These are phyloP conservation scores for Hyphopichia pseudoburtonii DNA, from an alignment of 1,139 yeast species.

Conservation along the genomic window DNA sequence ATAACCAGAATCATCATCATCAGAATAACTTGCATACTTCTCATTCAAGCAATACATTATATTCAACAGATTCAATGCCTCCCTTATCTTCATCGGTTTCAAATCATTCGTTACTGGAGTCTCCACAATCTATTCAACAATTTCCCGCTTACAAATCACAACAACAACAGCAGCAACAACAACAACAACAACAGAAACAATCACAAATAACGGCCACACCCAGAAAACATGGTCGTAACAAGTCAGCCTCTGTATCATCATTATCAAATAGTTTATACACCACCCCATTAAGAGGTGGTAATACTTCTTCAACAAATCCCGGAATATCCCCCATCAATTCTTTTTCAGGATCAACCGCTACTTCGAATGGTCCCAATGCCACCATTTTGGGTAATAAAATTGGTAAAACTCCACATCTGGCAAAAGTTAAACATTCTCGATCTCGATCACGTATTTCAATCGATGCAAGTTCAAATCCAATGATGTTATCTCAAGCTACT, in stretches of 20 bases:
- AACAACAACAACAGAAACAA: background rate
- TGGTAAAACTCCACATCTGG: slow-evolving; percentile 30
- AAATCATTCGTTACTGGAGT: slow-evolving; percentile 35
- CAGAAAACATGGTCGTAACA: slow-evolving; percentile 23
- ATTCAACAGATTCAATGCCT: slow-evolving; percentile 45
- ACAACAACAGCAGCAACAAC: background rate
- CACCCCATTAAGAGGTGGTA: slow-evolving; percentile 29
- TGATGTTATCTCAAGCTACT: slow-evolving; percentile 4
- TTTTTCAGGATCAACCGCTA: too few relatives aligned
- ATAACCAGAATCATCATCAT: slow-evolving; percentile 7
- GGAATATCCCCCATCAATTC: slow-evolving; percentile 20
- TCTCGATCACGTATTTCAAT: slow-evolving; percentile 42
- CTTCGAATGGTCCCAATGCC: background rate
- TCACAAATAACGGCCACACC: slow-evolving; percentile 10
- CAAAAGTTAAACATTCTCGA: slow-evolving; percentile 36
- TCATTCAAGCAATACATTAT: slow-evolving; percentile 38
- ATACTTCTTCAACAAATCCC: slow-evolving; percentile 24
- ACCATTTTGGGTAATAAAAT: slow-evolving; percentile 15
- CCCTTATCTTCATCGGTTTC: slow-evolving; percentile 36
- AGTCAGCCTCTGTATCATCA: slow-evolving; percentile 32
- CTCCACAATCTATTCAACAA: slow-evolving; percentile 23
- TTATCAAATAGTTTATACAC: slow-evolving; percentile 20
- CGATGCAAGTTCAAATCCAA: slow-evolving; percentile 23
- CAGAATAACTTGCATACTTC: slow-evolving; percentile 7
- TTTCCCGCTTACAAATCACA: background rate